Conservation (phyloP, 2,329 filamentous ascomycete species). For the Diaporthe eres region DNA sequence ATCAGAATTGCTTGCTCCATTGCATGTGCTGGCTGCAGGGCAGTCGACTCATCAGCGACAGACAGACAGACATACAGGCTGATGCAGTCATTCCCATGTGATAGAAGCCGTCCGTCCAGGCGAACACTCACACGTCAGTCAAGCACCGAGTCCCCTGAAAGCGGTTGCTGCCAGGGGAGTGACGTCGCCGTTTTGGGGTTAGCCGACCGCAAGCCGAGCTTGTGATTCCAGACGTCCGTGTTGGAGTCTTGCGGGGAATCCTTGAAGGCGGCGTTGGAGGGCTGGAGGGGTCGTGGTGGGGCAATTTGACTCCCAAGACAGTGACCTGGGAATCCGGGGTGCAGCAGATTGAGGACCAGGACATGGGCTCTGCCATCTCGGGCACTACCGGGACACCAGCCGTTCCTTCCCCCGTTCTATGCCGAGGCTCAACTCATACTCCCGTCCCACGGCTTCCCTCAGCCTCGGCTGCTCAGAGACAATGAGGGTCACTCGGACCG, state of each 20-base stretch:
- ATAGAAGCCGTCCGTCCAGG: constrained; percentile 11
- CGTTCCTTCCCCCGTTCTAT: not conserved
- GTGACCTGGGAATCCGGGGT: constrained; percentile 17
- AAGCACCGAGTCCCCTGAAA: not conserved
- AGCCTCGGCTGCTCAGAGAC: constrained; percentile 14
- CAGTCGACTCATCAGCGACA: not conserved
- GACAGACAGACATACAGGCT: not conserved
- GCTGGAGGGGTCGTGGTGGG: constrained; percentile 10
- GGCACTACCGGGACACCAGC: constrained; percentile 16
- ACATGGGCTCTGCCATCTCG: constrained; percentile 6
- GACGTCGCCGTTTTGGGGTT: constrained; percentile 42
- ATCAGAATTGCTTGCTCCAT: not conserved
- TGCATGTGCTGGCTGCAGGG: not conserved
- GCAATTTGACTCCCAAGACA: not conserved
- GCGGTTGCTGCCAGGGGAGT: constrained; percentile 22
- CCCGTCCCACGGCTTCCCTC: constrained; percentile 15
- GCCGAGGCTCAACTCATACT: constrained; percentile 13
- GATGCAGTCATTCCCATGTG: constrained; percentile 35
- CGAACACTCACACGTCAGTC: constrained; percentile 22
- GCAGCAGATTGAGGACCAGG: constrained; percentile 6
- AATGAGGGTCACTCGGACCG: not conserved
- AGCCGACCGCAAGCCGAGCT: constrained; percentile 42
- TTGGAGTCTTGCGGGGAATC: constrained; percentile 36
- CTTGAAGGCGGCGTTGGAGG: not conserved
- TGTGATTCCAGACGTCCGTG: constrained; percentile 33